These are phyloP conservation scores for Dactylonectria estremocensis DNA, from an alignment of 2,329 filamentous ascomycete genomes.

Conservation along the genomic window DNA sequence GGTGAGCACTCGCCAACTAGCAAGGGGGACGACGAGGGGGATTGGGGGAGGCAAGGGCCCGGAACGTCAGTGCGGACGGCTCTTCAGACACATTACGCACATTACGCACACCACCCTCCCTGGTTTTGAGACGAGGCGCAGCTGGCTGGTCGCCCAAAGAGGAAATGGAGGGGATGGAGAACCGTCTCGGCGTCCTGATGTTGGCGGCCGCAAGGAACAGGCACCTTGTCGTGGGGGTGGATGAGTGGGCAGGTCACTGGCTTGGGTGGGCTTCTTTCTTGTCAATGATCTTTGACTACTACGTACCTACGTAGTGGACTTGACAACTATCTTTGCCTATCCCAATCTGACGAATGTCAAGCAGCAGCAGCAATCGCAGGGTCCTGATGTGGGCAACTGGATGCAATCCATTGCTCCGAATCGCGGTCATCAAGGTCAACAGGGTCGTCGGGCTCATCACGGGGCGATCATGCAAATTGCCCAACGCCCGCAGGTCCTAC, in stretches of 20 bases:
- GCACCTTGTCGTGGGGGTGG: constrained; percentile 24
- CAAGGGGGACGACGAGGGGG: constrained; percentile 25
- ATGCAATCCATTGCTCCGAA: constrained; percentile 27
- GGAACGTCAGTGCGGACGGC: constrained; percentile 38
- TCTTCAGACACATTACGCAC: constrained; percentile 32
- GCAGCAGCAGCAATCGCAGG: not conserved
- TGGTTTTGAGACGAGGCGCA: constrained; percentile 39
- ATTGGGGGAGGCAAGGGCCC: constrained; percentile 24
- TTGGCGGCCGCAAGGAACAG: constrained; percentile 45
- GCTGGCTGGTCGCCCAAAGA: constrained; percentile 35
- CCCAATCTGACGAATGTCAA: not conserved
- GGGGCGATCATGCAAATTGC: constrained; percentile 17
- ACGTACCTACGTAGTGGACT: no score
- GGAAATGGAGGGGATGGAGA: constrained; percentile 34
- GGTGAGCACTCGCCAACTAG: not conserved
- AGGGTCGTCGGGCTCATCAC: constrained; percentile 5
- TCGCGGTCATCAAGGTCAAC: constrained; percentile 9
- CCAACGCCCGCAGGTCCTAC: constrained; percentile 17
- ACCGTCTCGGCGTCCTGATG: constrained; percentile 42
- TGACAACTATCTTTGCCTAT: not conserved
- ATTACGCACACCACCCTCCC: constrained; percentile 33
- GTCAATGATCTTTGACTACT: not conserved
- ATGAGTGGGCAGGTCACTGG: not conserved
- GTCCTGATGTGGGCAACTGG: not conserved
- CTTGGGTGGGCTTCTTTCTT: constrained; percentile 5